phyloP scores from a whole-genome alignment of 495 filamentous ascomycete genomes.

The Annulohypoxylon bovei region DNA sequence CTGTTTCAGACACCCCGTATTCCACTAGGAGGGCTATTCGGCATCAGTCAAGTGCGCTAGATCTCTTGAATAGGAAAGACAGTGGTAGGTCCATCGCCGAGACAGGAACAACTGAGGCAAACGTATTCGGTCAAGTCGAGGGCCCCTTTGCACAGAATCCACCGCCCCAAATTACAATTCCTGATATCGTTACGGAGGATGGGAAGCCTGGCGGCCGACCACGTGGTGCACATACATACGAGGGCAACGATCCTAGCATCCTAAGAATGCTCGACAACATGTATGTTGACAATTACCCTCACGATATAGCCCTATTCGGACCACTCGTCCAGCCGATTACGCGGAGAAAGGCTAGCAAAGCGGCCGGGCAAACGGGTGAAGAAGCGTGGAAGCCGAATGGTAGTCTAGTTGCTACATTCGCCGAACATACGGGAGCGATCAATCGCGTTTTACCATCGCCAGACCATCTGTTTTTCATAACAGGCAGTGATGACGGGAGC shows the following conservation, averaged over 20 bases:
- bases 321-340: constrained; percentile 79
- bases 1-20: constrained; percentile 53
- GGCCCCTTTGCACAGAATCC: constrained; percentile 64
- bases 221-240: constrained; percentile 73
- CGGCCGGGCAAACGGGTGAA: constrained; percentile 54
- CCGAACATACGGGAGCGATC: constrained; percentile 84
- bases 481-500: constrained; percentile 88
- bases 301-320: constrained; percentile 80
- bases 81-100: constrained; percentile 82
- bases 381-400: constrained; percentile 86
- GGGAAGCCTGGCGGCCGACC: constrained; percentile 47
- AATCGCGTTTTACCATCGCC: constrained; percentile 85
- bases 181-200: constrained; percentile 44
- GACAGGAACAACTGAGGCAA: constrained; percentile 80
- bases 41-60: constrained; percentile 83
- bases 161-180: constrained; percentile 38
- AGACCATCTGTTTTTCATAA: constrained; percentile 95
- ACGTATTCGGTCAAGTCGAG: constrained; percentile 87
- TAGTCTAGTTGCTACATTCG: constrained; percentile 83
- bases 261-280: constrained; percentile 86
- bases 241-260: constrained; percentile 88
- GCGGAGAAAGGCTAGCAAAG: constrained; percentile 68
- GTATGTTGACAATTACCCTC: constrained; percentile 90
- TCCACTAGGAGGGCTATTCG: constrained; percentile 55
- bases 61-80: constrained; percentile 80